Conservation (phyloP, 2,329 filamentous ascomycete species). For the Penicillium hordei region DNA sequence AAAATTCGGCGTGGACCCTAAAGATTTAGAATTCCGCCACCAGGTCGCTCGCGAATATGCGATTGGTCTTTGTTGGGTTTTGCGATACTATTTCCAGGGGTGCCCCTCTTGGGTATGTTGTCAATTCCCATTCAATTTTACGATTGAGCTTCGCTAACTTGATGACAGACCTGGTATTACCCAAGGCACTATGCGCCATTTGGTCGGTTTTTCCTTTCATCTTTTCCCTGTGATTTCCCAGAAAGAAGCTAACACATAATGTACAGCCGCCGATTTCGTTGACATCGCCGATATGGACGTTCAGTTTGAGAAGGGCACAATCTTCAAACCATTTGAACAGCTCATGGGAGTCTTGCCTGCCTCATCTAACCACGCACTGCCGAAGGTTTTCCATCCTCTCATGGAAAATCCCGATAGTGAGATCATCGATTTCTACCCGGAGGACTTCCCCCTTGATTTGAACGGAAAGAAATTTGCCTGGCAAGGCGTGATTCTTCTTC, state of each 20-base stretch:
- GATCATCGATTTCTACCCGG: slow-evolving; percentile 96
- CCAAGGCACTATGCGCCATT: slow-evolving; percentile 98
- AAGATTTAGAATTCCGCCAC: slow-evolving; percentile 81
- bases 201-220: not conserved
- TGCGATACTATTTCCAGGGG: slow-evolving; percentile 96
- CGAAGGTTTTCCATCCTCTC: slow-evolving; percentile 80
- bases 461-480: slow-evolving; percentile 99
- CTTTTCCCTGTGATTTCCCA: not conserved
- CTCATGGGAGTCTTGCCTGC: slow-evolving; percentile 97
- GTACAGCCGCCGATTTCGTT: slow-evolving; percentile 78
- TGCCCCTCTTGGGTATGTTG: slow-evolving; percentile 76
- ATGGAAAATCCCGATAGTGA: slow-evolving; percentile 87
- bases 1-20: slow-evolving; percentile 82
- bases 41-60: slow-evolving; percentile 89
- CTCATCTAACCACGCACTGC: slow-evolving; percentile 87
- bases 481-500: slow-evolving; percentile 90
- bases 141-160: not conserved
- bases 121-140: not conserved
- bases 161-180: slow-evolving; percentile 78
- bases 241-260: not conserved
- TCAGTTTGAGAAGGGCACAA: slow-evolving; percentile 76
- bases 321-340: slow-evolving; percentile 92
- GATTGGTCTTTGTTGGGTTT: slow-evolving; percentile 91
- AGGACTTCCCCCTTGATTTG: slow-evolving; percentile 87
- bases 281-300: slow-evolving; percentile 77